A percentile compares a stretch with the other conserved stretches of the same genome.
These are phyloP conservation scores for Penicillium desertorum DNA, from an alignment of 495 filamentous ascomycete genomes.

Conservation along the genomic window DNA sequence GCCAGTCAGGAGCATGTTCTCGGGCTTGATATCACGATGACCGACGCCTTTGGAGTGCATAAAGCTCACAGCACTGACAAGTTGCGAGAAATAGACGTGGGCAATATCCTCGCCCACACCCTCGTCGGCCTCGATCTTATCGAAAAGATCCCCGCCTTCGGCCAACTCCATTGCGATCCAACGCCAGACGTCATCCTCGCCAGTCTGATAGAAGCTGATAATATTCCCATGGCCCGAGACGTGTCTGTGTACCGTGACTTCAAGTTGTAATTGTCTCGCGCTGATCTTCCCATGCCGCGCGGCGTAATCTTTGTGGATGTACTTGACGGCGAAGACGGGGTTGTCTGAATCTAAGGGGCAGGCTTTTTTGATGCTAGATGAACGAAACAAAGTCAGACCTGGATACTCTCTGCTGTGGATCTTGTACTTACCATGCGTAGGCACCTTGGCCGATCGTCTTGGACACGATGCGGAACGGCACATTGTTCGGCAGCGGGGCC, in stretches of 20 bases:
- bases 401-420: neutral
- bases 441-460: conserved; percentile 95
- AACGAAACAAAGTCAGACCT: conserved; percentile 12
- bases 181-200: conserved; percentile 85
- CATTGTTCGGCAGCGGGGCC: conserved; percentile 77
- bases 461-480: conserved; percentile 93
- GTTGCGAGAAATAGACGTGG: conserved; percentile 92
- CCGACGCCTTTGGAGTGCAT: conserved; percentile 92
- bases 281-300: conserved; percentile 83
- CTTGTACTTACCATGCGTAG: conserved; percentile 81
- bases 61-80: conserved; percentile 85
- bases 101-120: conserved; percentile 90
- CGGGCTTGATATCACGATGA: conserved; percentile 87
- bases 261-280: conserved; percentile 81
- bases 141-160: conserved; percentile 94
- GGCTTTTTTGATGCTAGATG: conserved; percentile 86
- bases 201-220: conserved; percentile 84
- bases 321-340: conserved; percentile 93
- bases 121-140: conserved; percentile 97
- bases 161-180: conserved; percentile 99
- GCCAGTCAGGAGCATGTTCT: conserved; percentile 80
- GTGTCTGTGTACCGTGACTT: conserved; percentile 83
- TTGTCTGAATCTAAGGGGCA: conserved; percentile 63
- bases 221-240: conserved; percentile 89
- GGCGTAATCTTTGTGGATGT: conserved; percentile 96